phyloP scores from a whole-genome alignment of 768 basidiomycete genomes.

The Boletus patriciae region DNA sequence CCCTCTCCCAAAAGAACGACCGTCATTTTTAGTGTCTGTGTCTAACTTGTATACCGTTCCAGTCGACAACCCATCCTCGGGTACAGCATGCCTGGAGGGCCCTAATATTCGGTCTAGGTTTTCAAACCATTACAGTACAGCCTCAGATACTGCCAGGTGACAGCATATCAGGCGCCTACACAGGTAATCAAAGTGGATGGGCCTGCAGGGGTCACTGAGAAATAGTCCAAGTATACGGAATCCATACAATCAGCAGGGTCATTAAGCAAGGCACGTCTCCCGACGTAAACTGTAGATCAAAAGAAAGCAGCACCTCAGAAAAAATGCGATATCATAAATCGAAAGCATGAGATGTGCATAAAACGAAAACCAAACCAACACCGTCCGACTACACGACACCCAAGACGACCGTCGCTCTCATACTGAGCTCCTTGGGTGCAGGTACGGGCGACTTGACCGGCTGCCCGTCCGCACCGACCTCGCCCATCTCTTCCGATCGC shows the following conservation, averaged over 20 bases:
- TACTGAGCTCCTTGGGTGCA: constrained; percentile 50
- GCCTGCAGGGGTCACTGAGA: no score
- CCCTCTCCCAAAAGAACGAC: no score
- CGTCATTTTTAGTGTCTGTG: no score
- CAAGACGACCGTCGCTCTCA: constrained; percentile 77
- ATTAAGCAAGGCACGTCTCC: not conserved
- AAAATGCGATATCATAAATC: not conserved
- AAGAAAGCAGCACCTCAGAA: not conserved
- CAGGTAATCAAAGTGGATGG: no score
- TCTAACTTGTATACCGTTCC: no score
- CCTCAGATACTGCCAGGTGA: no score
- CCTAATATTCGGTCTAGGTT: no score
- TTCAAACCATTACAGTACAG: no score
- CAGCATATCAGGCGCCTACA: no score
- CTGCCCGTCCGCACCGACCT: constrained; percentile 37
- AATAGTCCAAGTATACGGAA: not conserved
- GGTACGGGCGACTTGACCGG: constrained; percentile 33
- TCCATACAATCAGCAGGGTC: not conserved
- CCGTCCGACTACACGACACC: constrained; percentile 56
- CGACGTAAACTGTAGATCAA: not conserved
- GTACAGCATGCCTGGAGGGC: no score
- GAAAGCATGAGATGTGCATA: constrained; percentile 3
- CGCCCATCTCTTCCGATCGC: constrained; percentile 48
- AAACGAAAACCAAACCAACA: not conserved
- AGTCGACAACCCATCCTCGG: no score